These are phyloP conservation scores for Sedum album DNA, from an alignment of 164 flowering plant species.

Conservation along the genomic window DNA sequence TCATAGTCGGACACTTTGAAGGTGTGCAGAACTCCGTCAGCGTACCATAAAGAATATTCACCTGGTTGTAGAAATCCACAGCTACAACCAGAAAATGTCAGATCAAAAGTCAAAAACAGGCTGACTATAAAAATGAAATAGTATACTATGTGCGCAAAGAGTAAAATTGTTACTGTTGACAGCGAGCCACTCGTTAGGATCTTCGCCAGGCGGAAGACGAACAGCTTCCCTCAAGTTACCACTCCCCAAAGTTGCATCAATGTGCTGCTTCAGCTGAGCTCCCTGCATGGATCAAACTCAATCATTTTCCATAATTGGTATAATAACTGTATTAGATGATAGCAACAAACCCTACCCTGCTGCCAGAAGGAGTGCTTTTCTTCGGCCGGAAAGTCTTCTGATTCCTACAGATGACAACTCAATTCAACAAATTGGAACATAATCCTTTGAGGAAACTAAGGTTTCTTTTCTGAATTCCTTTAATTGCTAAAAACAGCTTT, in stretches of 20 bases:
- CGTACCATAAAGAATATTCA: conserved; percentile 96
- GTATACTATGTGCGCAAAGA: background rate
- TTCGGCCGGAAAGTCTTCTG: conserved; percentile 76
- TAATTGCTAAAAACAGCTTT: background rate
- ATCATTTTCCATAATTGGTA: background rate
- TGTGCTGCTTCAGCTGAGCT: conserved; percentile 90
- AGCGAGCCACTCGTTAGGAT: conserved; percentile 97
- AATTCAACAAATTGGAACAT: too few relatives aligned
- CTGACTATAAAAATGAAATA: background rate
- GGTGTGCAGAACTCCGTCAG: conserved; percentile 98
- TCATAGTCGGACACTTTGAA: conserved; percentile 94
- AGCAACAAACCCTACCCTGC: conserved; percentile 20
- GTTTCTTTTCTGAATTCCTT: background rate
- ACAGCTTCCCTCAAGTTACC: conserved; percentile 99
- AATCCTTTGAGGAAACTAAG: too few relatives aligned
- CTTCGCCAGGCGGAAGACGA: conserved; percentile 97
- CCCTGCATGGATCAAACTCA: conserved; percentile 44
- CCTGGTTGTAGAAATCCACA: conserved; percentile 99
- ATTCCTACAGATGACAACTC: conserved; percentile 26
- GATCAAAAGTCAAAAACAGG: background rate
- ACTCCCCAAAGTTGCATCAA: conserved; percentile 99
- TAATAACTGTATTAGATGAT: too few relatives aligned
- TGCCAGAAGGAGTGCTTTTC: conserved; percentile 59
- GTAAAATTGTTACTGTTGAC: conserved; percentile 73
- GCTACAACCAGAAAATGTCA: conserved; percentile 50